Evolutionary conservation across 306 rosid genomes (phyloP), one percentile per base, ranked within the genome.

Genomic region (Prunus armeniaca): DNA sequence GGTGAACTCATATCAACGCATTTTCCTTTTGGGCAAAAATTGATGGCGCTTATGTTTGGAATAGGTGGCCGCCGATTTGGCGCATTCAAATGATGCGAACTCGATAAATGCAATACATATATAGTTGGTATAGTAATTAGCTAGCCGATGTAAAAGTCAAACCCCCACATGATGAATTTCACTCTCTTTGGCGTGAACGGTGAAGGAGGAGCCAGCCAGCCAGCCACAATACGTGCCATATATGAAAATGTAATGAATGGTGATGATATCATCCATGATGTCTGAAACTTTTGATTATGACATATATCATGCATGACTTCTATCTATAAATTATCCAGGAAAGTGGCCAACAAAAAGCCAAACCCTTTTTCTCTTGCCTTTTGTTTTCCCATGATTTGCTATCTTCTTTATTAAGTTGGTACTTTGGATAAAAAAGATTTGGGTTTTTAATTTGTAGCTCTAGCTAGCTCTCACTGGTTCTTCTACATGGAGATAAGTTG

Each of bases 401-500:
- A 19, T 55, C 61, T 19, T 55, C 61, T 20, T 55, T 2, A 0
- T 6, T 62, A 27, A 62, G n/a, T 28, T 6, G 38, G n/a, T 6
- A 13, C 43, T 62, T 27, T 28, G 28, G 20, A 17, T 2, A 12
- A 41, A 34, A 2, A 14, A 4, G 6, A 65, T 27, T 38, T 65
- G 50, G 69, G 17, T 63, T 41, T 22, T 12, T 0, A 8, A 15
- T 5, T 30, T 14, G 9, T 8, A 14, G 43, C 6, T 41, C 22
- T 34, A 15, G 2, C 25, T 8, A 14, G 43, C 6, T 41, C 22
- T 34, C 15, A 1, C 25, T 32, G 14, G 15, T 43, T 60, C 49
- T 45, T 60, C 46, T 60, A 9, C 69, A 60, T 73, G 77, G 77
- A 73, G 58, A 60, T 73, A 25, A 73, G 57, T 15, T 73, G 57